phyloP scores from a whole-genome alignment of 257 asterid genomes.

The Solanum stenotomum region DNA sequence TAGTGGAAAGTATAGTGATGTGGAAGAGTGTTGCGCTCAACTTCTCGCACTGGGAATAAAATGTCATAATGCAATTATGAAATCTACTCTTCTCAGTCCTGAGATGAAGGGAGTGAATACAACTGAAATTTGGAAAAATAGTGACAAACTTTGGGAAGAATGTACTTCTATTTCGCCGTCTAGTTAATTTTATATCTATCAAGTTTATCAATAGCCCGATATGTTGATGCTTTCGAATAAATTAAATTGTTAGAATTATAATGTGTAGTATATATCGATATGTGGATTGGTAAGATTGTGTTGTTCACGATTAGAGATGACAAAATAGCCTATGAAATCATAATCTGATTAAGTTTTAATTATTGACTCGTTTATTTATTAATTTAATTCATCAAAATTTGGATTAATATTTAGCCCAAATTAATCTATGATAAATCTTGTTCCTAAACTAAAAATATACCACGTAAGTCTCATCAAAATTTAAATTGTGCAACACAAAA shows the following conservation, averaged over 20 bases:
- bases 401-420: too few species aligned
- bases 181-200: too few species aligned
- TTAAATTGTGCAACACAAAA: neutral
- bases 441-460: too few species aligned
- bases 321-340: neutral
- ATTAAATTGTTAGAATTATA: neutral
- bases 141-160: neutral
- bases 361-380: too few species aligned
- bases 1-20: neutral
- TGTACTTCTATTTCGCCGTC: neutral
- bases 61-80: neutral
- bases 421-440: neutral
- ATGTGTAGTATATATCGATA: neutral
- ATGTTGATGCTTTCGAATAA: neutral
- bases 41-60: neutral
- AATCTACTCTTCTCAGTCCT: neutral
- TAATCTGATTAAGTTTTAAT: neutral
- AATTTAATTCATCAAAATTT: too few species aligned
- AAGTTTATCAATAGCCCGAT: fast-evolving
- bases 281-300: neutral
- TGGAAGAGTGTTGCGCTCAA: neutral
- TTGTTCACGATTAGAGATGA: neutral
- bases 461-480: neutral
- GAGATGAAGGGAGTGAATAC: neutral
- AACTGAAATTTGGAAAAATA: neutral